phyloP scores from a whole-genome alignment of 1,139 yeast species.

The Debaryomyces coudertii region DNA sequence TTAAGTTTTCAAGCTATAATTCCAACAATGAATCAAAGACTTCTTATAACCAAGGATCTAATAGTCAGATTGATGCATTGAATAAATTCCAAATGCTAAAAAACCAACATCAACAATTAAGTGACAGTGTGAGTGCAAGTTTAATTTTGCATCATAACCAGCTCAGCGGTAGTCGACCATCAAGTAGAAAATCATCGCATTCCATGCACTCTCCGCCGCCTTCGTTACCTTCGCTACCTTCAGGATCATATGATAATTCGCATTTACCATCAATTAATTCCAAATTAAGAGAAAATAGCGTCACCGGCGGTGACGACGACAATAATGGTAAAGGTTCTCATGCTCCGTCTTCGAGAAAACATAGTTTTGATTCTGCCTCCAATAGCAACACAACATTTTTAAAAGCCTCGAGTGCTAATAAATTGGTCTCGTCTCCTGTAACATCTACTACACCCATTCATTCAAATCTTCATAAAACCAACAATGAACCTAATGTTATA shows the following conservation, averaged over 20 bases:
- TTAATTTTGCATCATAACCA: constrained; percentile 32
- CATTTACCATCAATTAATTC: constrained; percentile 48
- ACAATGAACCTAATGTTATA: constrained; percentile 17
- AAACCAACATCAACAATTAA: constrained; percentile 48
- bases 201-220: constrained; percentile 35
- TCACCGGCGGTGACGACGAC: constrained; percentile 26
- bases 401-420: constrained; percentile 14
- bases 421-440: constrained; percentile 25
- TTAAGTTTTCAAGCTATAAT: constrained; percentile 34
- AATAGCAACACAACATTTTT: constrained; percentile 27
- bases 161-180: constrained; percentile 20
- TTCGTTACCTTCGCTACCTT: constrained; percentile 37
- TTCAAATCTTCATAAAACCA: constrained; percentile 20
- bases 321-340: constrained; percentile 25
- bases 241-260: constrained; percentile 40
- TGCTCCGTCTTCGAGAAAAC: constrained; percentile 4
- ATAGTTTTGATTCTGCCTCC: constrained; percentile 6
- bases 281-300: constrained; percentile 36
- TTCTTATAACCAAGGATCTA: constrained; percentile 15
- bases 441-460: constrained; percentile 28
- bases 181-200: constrained; percentile 41
- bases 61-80: constrained; percentile 31
- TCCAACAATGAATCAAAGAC: constrained; percentile 14
- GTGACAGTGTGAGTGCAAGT: constrained; percentile 56
- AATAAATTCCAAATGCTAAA: constrained; percentile 42